Evolutionary conservation across 2,329 filamentous ascomycete genomes (phyloP), one percentile per base, ranked within the genome.

Genomic region (Fusarium sp.): DNA sequence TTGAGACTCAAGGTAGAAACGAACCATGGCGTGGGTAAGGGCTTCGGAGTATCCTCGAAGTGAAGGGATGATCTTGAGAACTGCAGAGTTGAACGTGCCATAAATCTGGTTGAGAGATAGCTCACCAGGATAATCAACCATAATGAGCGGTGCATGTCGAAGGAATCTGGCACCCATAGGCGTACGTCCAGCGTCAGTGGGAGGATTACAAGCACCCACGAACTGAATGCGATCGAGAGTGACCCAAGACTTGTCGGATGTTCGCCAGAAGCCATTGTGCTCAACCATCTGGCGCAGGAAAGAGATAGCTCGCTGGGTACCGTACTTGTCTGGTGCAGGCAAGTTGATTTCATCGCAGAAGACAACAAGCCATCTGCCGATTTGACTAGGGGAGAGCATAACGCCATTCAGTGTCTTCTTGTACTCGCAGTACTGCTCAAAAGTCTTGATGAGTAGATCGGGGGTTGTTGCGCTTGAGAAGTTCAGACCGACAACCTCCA

Each of bases 281-380:
- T 99, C 96, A 51, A 99, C 94, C 67, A 99, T 90, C 79, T 99
- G 96, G 74, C 97, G 91, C 72, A 99, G 82, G 87, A 99, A 99
- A 8, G 96, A 97, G 71, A 99, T 99, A 34, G 96, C 96, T 67
- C 96, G 91, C 80, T 99, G 96, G 3, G 97, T 99, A 58, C 94
- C 95, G 79, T 99, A 99, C 76, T 94, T 95, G 82, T 99, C 96
- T 6, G 96, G 96, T 7, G 96, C 95, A 9, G 96, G 96, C 85
- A 99, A 86, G 81, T 99, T 99, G 83, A 99, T 99, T 80, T 99
- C 96, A 79, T 99, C 96, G 76, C 96, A 99, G 86, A 99, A 99
- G 68, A 99, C 90, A 47, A 99, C 95, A 40, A 99, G 87, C 96
- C 96, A 99, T 73, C 95, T 91, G 24, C 96, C 96, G 74, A 99